Conservation (phyloP, 1,284 basidiomycete species). For the Retiboletus fuscus region DNA sequence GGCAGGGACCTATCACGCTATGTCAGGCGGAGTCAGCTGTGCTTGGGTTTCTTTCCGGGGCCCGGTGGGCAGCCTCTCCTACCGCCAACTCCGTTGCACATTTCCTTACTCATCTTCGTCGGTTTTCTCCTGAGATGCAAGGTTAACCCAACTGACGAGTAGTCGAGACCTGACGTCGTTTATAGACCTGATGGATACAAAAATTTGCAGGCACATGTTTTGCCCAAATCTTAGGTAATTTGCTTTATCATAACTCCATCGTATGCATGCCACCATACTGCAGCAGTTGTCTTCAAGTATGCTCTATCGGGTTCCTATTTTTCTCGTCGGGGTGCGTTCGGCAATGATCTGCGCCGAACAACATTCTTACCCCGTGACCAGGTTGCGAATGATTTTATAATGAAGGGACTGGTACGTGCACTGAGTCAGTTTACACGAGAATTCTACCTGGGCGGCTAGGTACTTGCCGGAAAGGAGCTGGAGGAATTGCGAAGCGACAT, state of each 20-base stretch:
- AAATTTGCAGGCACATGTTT: not conserved
- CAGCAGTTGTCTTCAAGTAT: not conserved
- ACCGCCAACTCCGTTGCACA: not conserved
- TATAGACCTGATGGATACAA: not conserved
- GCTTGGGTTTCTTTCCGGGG: not conserved
- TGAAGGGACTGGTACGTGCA: too few relatives aligned
- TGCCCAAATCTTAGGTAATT: not conserved
- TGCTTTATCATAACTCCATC: not conserved
- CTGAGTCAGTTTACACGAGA: not conserved
- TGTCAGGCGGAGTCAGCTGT: not conserved
- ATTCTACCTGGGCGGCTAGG: not conserved
- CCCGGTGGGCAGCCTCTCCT: not conserved
- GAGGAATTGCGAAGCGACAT: not conserved
- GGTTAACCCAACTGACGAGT: not conserved
- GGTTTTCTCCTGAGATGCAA: not conserved
- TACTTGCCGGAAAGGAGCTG: not conserved
- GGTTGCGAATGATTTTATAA: too few relatives aligned
- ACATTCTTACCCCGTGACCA: not conserved
- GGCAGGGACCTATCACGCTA: slow-evolving; percentile 2
- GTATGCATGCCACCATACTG: too few relatives aligned
- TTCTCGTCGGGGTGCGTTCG: not conserved
- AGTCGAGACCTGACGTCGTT: not conserved
- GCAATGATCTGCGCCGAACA: not conserved
- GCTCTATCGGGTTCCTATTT: not conserved
- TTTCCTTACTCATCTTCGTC: not conserved